These are phyloP conservation scores for Boletus vermiculosoides DNA, from an alignment of 768 basidiomycete genomes.

Conservation along the genomic window DNA sequence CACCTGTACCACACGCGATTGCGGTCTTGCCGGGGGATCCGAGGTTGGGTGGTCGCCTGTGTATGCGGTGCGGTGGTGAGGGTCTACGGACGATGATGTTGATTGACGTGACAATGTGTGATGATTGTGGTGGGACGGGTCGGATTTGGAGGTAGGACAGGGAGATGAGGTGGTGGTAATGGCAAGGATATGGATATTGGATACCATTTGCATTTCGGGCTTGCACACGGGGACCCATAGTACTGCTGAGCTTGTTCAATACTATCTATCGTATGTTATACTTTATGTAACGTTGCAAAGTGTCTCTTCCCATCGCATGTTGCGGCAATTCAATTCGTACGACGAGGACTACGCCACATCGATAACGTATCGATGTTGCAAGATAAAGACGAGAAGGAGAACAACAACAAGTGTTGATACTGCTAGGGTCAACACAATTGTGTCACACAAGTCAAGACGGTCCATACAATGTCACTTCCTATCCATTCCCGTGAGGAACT, in stretches of 20 bases:
- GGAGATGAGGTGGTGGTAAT: background rate
- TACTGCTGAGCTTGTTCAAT: too few species aligned
- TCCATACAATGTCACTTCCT: slow-evolving; percentile 29
- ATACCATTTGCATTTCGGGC: background rate
- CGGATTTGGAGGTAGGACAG: slow-evolving; percentile 41
- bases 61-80: slow-evolving; percentile 63
- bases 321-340: too few species aligned
- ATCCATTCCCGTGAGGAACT: slow-evolving; percentile 45
- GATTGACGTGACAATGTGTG: slow-evolving; percentile 54
- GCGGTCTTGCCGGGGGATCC: slow-evolving; percentile 64
- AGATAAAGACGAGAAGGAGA: too few species aligned
- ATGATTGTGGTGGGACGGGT: slow-evolving; percentile 62
- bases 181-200: background rate
- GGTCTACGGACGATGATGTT: slow-evolving; percentile 53
- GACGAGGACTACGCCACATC: too few species aligned
- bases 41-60: slow-evolving; percentile 63
- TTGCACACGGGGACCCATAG: too few species aligned
- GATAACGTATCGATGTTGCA: too few species aligned
- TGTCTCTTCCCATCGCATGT: too few species aligned
- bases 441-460: too few species aligned
- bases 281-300: too few species aligned
- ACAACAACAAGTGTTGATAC: too few species aligned
- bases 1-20: slow-evolving; percentile 41
- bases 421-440: too few species aligned
- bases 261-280: too few species aligned